Base-by-base conservation (phyloP, 345 rosid genomes). In the Aurinia saxatilis region DNA sequence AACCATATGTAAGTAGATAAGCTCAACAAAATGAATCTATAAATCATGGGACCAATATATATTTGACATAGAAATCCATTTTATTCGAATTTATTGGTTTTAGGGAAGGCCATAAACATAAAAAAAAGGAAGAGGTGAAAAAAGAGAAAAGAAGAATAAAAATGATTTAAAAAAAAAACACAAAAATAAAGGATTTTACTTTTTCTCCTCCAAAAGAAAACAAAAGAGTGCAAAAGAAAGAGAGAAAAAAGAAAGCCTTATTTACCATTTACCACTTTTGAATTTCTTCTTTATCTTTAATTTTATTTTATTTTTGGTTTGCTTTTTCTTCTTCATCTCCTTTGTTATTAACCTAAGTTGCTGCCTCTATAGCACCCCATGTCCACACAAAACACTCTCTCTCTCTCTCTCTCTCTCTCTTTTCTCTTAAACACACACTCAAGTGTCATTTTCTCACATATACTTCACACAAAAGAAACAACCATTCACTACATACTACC, bases 341-440 rank as follows among this genome's bases (percentile, higher is more conserved):
- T 67, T 50, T 52, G 41, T 52, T 73, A 23, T 21, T 21, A 69
- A 71, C 79, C 84, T 74, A 73, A 73, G 57, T 63, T 68, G 70
- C 83, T 6, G 5, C 5, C n/a, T 75, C 80, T 75, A 75, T 44
- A 27, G 7, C 31, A 48, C 67, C 85, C 79, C 84, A 76, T 81
- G 87, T 75, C 86, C 87, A 81, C 87, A 80, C 75, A 86, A 77
- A 75, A 68, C 63, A 35, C 39, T 14, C 41, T 37, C 70, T 74
- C 66, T 39, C 66, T n/a, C n/a, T n/a, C n/a, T n/a, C n/a, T n/a
- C n/a, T n/a, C 39, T 14, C 41, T 37, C 70, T 74, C 66, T 39
- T 63, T 45, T 60, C 70, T 52, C 53, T 48, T 30, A 19, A 84
- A 72, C 72, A 72, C 80, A 52, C 62, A 46, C 69, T 74, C 81